These are phyloP conservation scores for Dactylorhiza incarnata DNA, from an alignment of 106 monocot species.

Conservation along the genomic window DNA sequence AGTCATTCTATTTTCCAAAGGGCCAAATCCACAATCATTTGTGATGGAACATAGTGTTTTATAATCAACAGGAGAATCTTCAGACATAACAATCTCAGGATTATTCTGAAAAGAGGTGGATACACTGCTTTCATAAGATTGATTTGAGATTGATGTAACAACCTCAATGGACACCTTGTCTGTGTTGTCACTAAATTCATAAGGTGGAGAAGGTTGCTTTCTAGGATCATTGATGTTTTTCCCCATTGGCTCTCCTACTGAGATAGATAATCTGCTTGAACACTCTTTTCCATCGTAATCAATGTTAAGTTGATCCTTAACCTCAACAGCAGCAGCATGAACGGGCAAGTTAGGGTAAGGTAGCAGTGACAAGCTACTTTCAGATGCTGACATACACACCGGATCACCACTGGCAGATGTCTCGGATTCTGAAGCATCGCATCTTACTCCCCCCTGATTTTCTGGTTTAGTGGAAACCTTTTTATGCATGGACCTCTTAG, in stretches of 20 bases:
- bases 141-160: constrained; percentile 6
- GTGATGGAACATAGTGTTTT: constrained; percentile 11
- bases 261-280: not conserved
- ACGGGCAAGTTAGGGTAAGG: constrained; percentile 13
- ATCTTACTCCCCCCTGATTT: constrained; percentile 12
- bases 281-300: not conserved
- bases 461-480: constrained; percentile 14
- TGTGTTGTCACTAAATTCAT: constrained; percentile 3
- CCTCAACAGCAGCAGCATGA: not conserved
- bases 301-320: not conserved
- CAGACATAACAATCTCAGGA: constrained; percentile 25
- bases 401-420: constrained; percentile 4
- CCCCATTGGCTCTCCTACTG: not conserved
- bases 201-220: constrained; percentile 12
- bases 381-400: constrained; percentile 15
- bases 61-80: constrained; percentile 14
- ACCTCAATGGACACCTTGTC: constrained; percentile 1
- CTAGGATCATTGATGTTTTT: constrained; percentile 15
- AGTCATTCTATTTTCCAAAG: constrained; percentile 8
- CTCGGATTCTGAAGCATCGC: constrained; percentile 11
- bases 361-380: constrained; percentile 5
- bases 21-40: constrained; percentile 14
- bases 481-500: constrained; percentile 22
- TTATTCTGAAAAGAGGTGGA: constrained; percentile 12
- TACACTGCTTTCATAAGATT: constrained; percentile 6